phyloP scores from a whole-genome alignment of 768 basidiomycete genomes.

The Dioszegia hungarica region DNA sequence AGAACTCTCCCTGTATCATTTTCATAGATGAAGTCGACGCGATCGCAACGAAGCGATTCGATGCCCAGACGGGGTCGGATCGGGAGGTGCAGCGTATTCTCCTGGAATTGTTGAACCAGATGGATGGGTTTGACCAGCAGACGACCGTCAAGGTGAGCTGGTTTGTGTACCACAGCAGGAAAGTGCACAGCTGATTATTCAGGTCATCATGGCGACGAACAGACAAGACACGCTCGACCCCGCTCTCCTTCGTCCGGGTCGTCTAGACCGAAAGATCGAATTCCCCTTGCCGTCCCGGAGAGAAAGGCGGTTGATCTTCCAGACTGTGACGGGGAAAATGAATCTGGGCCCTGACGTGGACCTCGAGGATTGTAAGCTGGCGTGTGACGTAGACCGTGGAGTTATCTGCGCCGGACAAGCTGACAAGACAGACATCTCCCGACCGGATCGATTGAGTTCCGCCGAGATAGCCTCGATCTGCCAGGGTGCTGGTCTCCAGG shows the following conservation, averaged over 20 bases:
- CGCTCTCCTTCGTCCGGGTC: conserved; percentile 91
- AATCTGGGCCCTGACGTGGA: conserved; percentile 96
- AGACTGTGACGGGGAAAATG: conserved; percentile 95
- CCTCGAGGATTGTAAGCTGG: conserved; percentile 86
- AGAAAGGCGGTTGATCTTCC: conserved; percentile 95
- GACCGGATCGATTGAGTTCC: too few species aligned
- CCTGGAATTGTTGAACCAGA: conserved; percentile 93
- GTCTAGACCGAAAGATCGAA: conserved; percentile 97
- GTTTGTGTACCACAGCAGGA: neutral
- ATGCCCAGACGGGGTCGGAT: conserved; percentile 98
- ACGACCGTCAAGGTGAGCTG: conserved; percentile 88
- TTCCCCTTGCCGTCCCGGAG: conserved; percentile 91
- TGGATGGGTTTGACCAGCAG: conserved; percentile 99
- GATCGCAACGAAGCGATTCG: conserved; percentile 98
- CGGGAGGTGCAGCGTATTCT: conserved; percentile 97
- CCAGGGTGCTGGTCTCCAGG: conserved; percentile 95
- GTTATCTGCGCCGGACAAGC: conserved; percentile 91
- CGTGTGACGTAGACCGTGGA: conserved; percentile 43
- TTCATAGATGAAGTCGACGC: conserved; percentile 95
- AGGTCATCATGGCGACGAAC: conserved; percentile 99
- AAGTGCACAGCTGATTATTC: conserved; percentile 9
- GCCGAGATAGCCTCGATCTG: conserved; percentile 94
- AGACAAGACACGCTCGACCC: conserved; percentile 97
- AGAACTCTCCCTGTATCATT: conserved; percentile 96
- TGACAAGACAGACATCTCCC: too few species aligned